A percentile compares a stretch with the other conserved stretches of the same genome.
Evolutionary conservation across 2,329 filamentous ascomycete species (phyloP).

Genomic region (Pseudocercospora fijiensis): DNA sequence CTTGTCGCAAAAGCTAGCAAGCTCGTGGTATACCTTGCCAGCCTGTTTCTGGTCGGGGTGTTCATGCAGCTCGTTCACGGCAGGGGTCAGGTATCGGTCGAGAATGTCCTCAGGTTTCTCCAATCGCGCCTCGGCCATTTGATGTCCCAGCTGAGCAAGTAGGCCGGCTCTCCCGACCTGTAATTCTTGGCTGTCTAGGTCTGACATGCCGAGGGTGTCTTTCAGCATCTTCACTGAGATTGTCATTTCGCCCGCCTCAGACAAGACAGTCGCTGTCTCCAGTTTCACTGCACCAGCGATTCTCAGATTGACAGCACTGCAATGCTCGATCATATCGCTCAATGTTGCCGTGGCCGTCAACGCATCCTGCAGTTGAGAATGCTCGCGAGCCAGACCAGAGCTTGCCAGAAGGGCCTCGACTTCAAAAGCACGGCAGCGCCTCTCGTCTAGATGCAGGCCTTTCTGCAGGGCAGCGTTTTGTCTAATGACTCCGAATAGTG

Average conservation of each 20-base stretch:
- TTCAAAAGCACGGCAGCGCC: conserved; percentile 68
- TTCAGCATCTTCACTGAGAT: conserved; percentile 88
- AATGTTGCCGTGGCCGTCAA: conserved; percentile 81
- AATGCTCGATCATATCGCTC: conserved; percentile 71
- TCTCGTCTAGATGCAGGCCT: conserved; percentile 60
- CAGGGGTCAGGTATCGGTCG: conserved; percentile 77
- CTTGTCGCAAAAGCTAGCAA: conserved; percentile 91
- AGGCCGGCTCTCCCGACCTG: conserved; percentile 73
- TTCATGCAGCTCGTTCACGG: conserved; percentile 69
- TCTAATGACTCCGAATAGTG: conserved; percentile 75
- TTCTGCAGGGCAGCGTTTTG: conserved; percentile 64
- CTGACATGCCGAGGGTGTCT: conserved; percentile 62
- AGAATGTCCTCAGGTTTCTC: conserved; percentile 92
- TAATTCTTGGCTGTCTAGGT: conserved; percentile 68
- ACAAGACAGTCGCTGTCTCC: conserved; percentile 85
- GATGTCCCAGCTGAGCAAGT: conserved; percentile 82
- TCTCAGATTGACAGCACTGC: conserved; percentile 67
- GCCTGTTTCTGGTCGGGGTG: conserved; percentile 44
- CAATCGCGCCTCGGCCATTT: conserved; percentile 82
- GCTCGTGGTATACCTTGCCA: conserved; percentile 88
- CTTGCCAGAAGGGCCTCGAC: conserved; percentile 74
- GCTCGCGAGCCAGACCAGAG: conserved; percentile 72
- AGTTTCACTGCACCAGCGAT: conserved; percentile 75
- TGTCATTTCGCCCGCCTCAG: conserved; percentile 89
- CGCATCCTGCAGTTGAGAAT: conserved; percentile 81